A percentile compares a stretch with the other conserved stretches of the same genome.
phyloP scores from a whole-genome alignment of 2,329 filamentous ascomycete species.

The Penicillium hesseltinei region DNA sequence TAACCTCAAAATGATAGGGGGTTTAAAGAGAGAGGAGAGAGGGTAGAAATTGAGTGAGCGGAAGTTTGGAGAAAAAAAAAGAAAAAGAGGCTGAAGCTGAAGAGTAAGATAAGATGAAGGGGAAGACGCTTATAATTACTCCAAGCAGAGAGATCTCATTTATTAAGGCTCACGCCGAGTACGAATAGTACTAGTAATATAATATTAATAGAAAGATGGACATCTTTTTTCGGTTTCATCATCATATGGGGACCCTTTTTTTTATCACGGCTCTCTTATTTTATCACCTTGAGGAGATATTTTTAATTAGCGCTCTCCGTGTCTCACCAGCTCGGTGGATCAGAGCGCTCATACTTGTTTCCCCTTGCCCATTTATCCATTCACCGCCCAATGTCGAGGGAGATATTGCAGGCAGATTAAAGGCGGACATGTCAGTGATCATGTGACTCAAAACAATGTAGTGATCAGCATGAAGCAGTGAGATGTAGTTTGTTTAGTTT shows the following conservation, averaged over 20 bases:
- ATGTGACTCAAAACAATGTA: slow-evolving; percentile 7
- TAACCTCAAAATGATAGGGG: background rate
- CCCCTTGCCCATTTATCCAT: background rate
- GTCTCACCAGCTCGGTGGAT: slow-evolving; percentile 16
- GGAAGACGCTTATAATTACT: slow-evolving; percentile 13
- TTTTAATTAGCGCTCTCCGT: slow-evolving; percentile 21
- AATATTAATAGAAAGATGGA: background rate
- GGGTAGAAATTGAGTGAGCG: slow-evolving; percentile 7
- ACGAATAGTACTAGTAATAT: background rate
- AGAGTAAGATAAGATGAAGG: slow-evolving; percentile 18
- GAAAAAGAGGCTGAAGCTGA: slow-evolving; percentile 11
- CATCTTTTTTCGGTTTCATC: slow-evolving; percentile 8
- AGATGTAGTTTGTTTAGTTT: background rate
- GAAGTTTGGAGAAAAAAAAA: background rate
- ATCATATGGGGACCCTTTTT: slow-evolving; percentile 7
- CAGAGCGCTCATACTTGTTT: background rate
- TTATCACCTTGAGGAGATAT: slow-evolving; percentile 11
- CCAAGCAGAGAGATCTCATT: slow-evolving; percentile 15
- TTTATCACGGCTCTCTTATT: background rate
- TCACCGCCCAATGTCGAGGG: slow-evolving; percentile 1
- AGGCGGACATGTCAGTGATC: background rate
- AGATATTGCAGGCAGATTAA: background rate
- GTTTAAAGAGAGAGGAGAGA: background rate
- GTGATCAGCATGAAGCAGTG: slow-evolving; percentile 1
- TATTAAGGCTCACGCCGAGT: slow-evolving; percentile 15